Conservation (phyloP, 1,139 yeast species). For the Suhomyces taliae region DNA sequence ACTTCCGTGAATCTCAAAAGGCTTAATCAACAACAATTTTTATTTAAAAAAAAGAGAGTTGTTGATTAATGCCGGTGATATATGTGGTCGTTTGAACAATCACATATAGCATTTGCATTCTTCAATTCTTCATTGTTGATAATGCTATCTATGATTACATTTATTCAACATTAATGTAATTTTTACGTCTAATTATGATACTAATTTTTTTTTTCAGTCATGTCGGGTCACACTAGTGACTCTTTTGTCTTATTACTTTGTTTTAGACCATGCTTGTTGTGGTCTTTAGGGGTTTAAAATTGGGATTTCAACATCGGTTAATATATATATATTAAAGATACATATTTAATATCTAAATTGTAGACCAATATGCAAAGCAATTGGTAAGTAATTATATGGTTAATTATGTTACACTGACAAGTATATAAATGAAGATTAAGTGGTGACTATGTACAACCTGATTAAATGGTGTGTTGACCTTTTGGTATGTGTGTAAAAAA, state of each 20-base stretch:
- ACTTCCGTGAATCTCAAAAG: constrained; percentile 60
- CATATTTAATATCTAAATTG: neutral
- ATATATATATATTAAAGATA: constrained; percentile 7
- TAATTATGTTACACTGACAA: too few relatives aligned
- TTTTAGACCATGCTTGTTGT: constrained; percentile 12
- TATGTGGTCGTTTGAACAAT: constrained; percentile 12
- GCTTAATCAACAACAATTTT: neutral
- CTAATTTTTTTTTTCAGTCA: constrained; percentile 15
- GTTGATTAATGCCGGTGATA: neutral
- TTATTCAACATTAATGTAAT: constrained; percentile 71
- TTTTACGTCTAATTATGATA: constrained; percentile 14
- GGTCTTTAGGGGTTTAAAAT: constrained; percentile 36
- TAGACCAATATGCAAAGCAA: too few relatives aligned
- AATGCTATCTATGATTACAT: constrained; percentile 50
- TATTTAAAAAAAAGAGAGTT: constrained; percentile 28
- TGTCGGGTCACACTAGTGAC: constrained; percentile 8
- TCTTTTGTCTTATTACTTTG: constrained; percentile 15
- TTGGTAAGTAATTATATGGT: too few relatives aligned
- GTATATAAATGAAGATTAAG: too few relatives aligned
- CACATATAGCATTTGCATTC: constrained; percentile 15
- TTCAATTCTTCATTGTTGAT: constrained; percentile 33
- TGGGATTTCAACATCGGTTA: constrained; percentile 51
- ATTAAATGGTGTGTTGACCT: too few relatives aligned
- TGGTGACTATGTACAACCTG: too few relatives aligned
- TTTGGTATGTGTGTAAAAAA: too few relatives aligned